These are phyloP conservation scores for Hypoxylon sp. DNA, from an alignment of 2,329 filamentous ascomycete genomes.

Conservation along the genomic window DNA sequence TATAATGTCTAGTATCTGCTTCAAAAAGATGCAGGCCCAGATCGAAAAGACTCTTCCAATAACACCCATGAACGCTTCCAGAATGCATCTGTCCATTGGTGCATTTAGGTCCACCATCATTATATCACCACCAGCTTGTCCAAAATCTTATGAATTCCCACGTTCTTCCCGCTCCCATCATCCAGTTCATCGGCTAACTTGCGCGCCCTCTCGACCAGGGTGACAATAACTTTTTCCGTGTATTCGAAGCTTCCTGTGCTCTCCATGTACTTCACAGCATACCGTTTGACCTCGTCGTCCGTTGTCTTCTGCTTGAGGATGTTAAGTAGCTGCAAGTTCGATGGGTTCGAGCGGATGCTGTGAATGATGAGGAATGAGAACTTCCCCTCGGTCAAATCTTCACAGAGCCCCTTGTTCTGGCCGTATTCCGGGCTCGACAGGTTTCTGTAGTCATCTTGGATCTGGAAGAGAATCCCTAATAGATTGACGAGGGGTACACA, in stretches of 20 bases:
- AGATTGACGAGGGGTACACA: conserved; percentile 86
- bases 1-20: conserved; percentile 11
- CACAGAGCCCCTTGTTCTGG: conserved; percentile 90
- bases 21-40: background rate
- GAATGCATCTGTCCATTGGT: background rate
- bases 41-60: conserved; percentile 3
- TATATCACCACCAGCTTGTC: conserved; percentile 65
- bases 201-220: conserved; percentile 71
- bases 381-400: conserved; percentile 96
- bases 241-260: conserved; percentile 89
- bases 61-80: background rate
- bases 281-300: conserved; percentile 88
- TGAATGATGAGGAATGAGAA: conserved; percentile 97
- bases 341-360: conserved; percentile 79
- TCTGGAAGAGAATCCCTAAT: conserved; percentile 87
- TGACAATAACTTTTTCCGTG: conserved; percentile 71
- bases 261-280: conserved; percentile 92
- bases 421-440: conserved; percentile 78
- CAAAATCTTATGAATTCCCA: conserved; percentile 71
- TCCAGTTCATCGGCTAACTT: conserved; percentile 72
- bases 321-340: conserved; percentile 83
- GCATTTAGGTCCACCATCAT: background rate
- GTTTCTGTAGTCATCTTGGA: conserved; percentile 94
- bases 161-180: conserved; percentile 62
- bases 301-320: conserved; percentile 90